Evolutionary conservation across 192 early-diverging fungal species (phyloP).

Genomic region (Backusella tarrabulga): DNA sequence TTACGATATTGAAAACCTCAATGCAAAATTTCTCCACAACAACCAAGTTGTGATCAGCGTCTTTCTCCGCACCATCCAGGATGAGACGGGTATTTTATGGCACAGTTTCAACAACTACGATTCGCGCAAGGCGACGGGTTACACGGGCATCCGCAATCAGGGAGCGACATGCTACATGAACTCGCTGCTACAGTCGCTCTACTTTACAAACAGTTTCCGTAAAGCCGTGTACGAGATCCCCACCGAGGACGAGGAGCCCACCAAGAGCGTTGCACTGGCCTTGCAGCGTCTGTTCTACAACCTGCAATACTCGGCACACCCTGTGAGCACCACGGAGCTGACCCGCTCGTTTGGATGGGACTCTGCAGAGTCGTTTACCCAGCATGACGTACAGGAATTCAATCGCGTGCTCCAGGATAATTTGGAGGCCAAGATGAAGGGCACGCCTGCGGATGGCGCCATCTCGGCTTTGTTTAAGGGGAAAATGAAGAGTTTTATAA

Average conservation of each 20-base stretch:
- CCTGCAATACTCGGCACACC: conserved; percentile 65
- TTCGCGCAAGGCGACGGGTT: conserved; percentile 88
- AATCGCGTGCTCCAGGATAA: conserved; percentile 97
- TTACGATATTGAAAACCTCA: conserved; percentile 55
- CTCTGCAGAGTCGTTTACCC: conserved; percentile 89
- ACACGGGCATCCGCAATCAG: conserved; percentile 94
- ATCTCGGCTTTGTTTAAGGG: conserved; percentile 90
- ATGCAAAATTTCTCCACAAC: conserved; percentile 58
- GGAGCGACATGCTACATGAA: conserved; percentile 99
- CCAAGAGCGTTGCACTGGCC: conserved; percentile 83
- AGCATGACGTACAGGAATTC: conserved; percentile 99
- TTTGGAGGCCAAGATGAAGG: conserved; percentile 97
- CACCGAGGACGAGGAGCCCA: conserved; percentile 84
- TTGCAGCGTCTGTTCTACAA: conserved; percentile 95
- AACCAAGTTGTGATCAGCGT: conserved; percentile 67
- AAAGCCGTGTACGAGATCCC: conserved; percentile 93
- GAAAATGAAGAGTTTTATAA: conserved; percentile 97
- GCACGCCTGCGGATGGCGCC: conserved; percentile 89
- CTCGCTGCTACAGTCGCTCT: conserved; percentile 95
- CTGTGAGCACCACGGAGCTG: conserved; percentile 91
- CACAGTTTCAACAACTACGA: conserved; percentile 77
- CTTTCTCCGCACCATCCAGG: conserved; percentile 77
- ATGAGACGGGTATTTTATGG: conserved; percentile 92
- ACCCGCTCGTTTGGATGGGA: conserved; percentile 99
- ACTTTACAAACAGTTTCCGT: conserved; percentile 92